phyloP scores from a whole-genome alignment of 352 stramenopile genomes.

The Pythium sp. region DNA sequence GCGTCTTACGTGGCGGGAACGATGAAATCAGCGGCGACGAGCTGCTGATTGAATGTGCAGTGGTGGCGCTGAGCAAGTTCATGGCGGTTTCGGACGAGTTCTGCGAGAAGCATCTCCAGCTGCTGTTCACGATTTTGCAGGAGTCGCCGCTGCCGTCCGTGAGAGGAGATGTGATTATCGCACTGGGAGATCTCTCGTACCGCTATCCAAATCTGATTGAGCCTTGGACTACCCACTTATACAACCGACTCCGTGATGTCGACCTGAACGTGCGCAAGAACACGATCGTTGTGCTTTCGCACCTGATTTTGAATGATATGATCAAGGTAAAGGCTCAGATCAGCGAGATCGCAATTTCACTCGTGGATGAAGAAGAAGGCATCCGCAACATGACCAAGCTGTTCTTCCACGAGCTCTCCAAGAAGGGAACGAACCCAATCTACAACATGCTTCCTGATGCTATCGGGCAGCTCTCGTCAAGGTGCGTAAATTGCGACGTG shows the following conservation, averaged over 20 bases:
- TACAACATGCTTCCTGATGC: conserved; percentile 99
- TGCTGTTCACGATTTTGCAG: conserved; percentile 93
- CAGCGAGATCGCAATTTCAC: conserved; percentile 93
- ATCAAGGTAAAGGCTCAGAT: conserved; percentile 98
- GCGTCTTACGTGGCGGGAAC: conserved; percentile 64
- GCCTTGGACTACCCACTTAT: conserved; percentile 96
- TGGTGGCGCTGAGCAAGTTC: conserved; percentile 97
- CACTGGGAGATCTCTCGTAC: conserved; percentile 96
- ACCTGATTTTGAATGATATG: conserved; percentile 99
- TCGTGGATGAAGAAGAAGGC: conserved; percentile 91
- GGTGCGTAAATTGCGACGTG: conserved; percentile 25
- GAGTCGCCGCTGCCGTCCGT: conserved; percentile 68
- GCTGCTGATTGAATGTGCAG: conserved; percentile 89
- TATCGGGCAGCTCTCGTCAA: conserved; percentile 89
- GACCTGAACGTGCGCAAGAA: conserved; percentile 93
- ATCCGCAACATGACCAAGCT: conserved; percentile 94
- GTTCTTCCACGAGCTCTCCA: conserved; percentile 97
- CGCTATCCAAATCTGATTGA: conserved; percentile 98
- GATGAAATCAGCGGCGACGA: conserved; percentile 64
- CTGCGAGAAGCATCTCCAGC: conserved; percentile 93
- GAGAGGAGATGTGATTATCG: conserved; percentile 96
- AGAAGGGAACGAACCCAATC: conserved; percentile 96
- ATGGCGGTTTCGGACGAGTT: conserved; percentile 97
- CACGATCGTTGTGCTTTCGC: conserved; percentile 96
- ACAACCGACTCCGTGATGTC: conserved; percentile 91